Conservation (phyloP, 1,284 basidiomycete species). For the Fomitopsis betulina region DNA sequence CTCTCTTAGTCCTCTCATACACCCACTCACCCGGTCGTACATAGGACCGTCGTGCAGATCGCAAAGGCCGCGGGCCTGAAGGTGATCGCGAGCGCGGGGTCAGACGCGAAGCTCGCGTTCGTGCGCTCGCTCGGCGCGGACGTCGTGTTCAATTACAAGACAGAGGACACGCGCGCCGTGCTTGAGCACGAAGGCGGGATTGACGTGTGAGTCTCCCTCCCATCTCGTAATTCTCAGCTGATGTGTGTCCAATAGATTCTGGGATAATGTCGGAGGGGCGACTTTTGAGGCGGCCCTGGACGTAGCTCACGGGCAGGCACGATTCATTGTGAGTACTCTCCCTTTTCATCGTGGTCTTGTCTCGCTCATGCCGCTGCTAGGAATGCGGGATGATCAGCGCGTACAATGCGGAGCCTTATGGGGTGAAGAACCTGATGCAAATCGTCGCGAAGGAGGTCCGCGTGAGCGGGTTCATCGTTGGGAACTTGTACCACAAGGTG, state of each 20-base stretch:
- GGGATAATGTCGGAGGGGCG: conserved; percentile 63
- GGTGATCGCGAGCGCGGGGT: conserved; percentile 72
- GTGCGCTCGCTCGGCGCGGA: conserved; percentile 65
- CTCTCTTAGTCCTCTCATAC: not conserved
- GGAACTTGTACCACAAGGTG: conserved; percentile 27
- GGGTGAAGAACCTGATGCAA: conserved; percentile 28
- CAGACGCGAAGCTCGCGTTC: conserved; percentile 63
- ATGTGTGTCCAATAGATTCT: too few relatives aligned
- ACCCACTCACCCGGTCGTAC: not conserved
- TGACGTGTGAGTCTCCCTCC: conserved; percentile 34
- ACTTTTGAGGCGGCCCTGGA: conserved; percentile 57
- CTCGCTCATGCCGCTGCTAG: not conserved
- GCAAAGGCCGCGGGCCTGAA: conserved; percentile 59
- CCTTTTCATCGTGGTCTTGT: too few relatives aligned
- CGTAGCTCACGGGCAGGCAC: conserved; percentile 42
- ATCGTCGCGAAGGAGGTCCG: conserved; percentile 48
- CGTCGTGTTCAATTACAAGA: conserved; percentile 75
- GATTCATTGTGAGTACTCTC: conserved; percentile 48
- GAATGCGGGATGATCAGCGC: conserved; percentile 27
- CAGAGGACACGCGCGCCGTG: conserved; percentile 40
- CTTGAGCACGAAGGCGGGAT: conserved; percentile 56
- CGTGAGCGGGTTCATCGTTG: conserved; percentile 58
- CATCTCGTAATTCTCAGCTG: too few relatives aligned
- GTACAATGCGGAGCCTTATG: conserved; percentile 24
- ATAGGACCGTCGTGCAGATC: conserved; percentile 35